Conservation (phyloP, 179 eudicot genomes). For the Drosera spatulata region DNA sequence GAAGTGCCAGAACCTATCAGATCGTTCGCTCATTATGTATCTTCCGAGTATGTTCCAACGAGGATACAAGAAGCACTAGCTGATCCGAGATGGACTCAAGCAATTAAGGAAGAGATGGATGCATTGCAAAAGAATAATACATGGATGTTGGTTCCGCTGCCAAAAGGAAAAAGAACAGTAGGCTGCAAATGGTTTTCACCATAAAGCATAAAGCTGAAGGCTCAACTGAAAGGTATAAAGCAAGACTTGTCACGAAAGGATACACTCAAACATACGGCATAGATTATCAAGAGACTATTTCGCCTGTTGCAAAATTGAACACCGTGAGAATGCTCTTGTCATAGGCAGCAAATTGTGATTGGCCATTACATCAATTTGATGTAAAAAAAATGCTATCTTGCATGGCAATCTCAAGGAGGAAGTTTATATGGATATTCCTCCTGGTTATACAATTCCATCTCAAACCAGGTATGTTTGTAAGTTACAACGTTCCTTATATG, state of each 20-base stretch:
- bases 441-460: background rate
- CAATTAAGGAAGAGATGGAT: background rate
- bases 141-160: background rate
- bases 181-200: background rate
- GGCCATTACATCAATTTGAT: background rate
- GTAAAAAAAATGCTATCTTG: background rate
- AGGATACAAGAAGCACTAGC: background rate
- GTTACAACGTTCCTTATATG: background rate
- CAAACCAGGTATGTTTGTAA: background rate
- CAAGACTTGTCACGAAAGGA: background rate
- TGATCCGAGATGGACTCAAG: background rate
- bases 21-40: no score
- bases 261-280: background rate
- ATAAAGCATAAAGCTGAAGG: background rate
- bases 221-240: background rate
- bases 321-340: background rate
- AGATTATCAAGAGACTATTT: background rate
- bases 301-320: background rate
- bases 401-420: background rate
- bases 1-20: no score
- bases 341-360: background rate
- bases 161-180: background rate
- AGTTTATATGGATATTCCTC: background rate
- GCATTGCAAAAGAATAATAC: background rate
- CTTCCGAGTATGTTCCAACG: no score